Percentiles rank a stretch among this genome's conserved stretches.
Evolutionary conservation across 1,284 basidiomycete species (phyloP).

Genomic region (Apiotrichum domesticum): DNA sequence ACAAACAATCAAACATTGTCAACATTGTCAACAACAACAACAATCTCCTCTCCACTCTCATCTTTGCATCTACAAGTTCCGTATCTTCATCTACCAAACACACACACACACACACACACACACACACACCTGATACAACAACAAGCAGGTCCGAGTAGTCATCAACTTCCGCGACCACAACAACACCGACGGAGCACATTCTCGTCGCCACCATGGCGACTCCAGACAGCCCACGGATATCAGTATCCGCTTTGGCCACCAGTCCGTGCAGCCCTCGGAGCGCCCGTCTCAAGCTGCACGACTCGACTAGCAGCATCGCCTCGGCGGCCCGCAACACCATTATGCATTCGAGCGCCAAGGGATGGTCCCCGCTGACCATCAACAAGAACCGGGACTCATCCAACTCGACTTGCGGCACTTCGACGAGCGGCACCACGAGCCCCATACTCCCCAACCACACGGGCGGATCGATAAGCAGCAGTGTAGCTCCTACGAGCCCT

Average conservation of each 20-base stretch:
- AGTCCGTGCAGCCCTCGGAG: background rate
- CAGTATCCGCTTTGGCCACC: background rate
- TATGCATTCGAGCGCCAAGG: constrained; percentile 44
- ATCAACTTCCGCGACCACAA: background rate
- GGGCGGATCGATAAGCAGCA: constrained; percentile 10
- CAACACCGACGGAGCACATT: background rate
- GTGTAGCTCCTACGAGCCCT: background rate
- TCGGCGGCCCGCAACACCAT: constrained; percentile 35
- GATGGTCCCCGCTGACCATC: constrained; percentile 48
- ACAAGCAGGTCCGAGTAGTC: background rate
- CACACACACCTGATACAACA: background rate
- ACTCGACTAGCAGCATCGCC: constrained; percentile 7
- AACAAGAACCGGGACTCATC: constrained; percentile 30
- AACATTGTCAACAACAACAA: too few relatives aligned
- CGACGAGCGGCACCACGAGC: background rate
- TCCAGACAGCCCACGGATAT: background rate
- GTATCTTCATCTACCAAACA: background rate
- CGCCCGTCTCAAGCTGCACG: constrained; percentile 3
- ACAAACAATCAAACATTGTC: background rate
- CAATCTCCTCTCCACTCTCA: background rate
- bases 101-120: background rate
- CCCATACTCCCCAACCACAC: constrained; percentile 22
- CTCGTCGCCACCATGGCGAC: constrained; percentile 1
- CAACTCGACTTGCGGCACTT: background rate
- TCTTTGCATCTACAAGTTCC: too few relatives aligned